A percentile compares a stretch with the other conserved stretches of the same genome.
These are phyloP conservation scores for Euphrasia arctica DNA, from an alignment of 305 asterid genomes.

Conservation along the genomic window DNA sequence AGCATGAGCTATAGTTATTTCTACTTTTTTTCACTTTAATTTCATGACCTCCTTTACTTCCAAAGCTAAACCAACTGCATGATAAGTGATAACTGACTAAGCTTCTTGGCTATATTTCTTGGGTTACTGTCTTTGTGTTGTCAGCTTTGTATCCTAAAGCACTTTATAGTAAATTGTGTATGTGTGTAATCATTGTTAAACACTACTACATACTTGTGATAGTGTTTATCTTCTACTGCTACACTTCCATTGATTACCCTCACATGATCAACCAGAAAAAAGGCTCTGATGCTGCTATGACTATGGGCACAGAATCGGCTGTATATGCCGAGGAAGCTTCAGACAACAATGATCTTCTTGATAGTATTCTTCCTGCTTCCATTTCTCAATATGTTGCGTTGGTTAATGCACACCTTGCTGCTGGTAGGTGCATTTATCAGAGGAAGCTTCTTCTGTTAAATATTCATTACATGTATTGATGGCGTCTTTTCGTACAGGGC, in stretches of 20 bases:
- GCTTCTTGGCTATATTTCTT: neutral
- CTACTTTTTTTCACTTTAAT: neutral
- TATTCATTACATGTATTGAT: conserved; percentile 22
- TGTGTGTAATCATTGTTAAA: conserved; percentile 1
- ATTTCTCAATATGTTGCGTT: conserved; percentile 70
- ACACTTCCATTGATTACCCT: conserved; percentile 18
- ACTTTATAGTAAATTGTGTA: neutral
- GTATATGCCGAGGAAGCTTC: conserved; percentile 97
- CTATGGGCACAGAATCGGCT: conserved; percentile 83
- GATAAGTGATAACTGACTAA: neutral
- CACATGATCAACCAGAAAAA: conserved; percentile 56
- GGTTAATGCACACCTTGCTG: conserved; percentile 77
- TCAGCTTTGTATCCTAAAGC: neutral
- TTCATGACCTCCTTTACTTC: too few species aligned
- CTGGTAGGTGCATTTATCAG: conserved; percentile 57
- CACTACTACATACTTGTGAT: conserved; percentile 1
- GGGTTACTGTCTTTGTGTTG: neutral
- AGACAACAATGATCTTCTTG: conserved; percentile 85
- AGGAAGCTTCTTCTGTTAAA: conserved; percentile 6
- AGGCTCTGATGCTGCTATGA: conserved; percentile 93
- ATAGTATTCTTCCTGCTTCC: conserved; percentile 76
- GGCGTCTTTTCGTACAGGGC: conserved; percentile 51
- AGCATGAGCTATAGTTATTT: neutral
- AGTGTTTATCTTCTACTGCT: conserved; percentile 10
- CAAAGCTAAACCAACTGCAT: neutral